Conservation (phyloP, 768 basidiomycete genomes). For the Lactarius deliciosus region DNA sequence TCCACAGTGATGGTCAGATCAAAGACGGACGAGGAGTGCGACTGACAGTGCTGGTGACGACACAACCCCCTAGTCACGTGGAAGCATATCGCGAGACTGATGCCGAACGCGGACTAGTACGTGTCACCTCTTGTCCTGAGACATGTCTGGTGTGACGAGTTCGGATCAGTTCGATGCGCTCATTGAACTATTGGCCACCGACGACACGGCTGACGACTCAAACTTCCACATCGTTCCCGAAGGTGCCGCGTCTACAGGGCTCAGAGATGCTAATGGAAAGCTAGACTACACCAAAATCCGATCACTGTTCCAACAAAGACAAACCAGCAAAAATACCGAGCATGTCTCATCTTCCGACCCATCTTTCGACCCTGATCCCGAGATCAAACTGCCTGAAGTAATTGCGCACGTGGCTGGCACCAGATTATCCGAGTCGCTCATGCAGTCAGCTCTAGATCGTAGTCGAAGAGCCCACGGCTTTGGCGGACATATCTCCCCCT, state of each 20-base stretch:
- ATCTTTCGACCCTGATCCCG: background rate
- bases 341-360: background rate
- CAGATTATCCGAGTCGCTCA: background rate
- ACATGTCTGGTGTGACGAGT: constrained; percentile 10
- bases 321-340: background rate
- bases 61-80: background rate
- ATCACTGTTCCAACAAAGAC: constrained; percentile 25
- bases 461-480: constrained; percentile 23
- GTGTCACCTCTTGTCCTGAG: background rate
- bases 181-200: constrained; percentile 29
- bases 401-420: background rate
- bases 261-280: constrained; percentile 26
- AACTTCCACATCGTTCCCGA: constrained; percentile 19
- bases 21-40: no score
- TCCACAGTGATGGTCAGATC: background rate
- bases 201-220: constrained; percentile 23
- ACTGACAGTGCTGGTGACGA: no score
- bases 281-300: constrained; percentile 29
- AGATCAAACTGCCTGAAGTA: constrained; percentile 9
- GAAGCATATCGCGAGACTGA: background rate
- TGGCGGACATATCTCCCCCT: background rate
- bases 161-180: constrained; percentile 29
- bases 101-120: background rate
- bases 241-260: constrained; percentile 11
- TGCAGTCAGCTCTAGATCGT: constrained; percentile 17